A percentile compares a stretch with the other conserved stretches of the same genome.
phyloP scores from a whole-genome alignment of 352 stramenopile genomes.

The Globisporangium echinulatum region DNA sequence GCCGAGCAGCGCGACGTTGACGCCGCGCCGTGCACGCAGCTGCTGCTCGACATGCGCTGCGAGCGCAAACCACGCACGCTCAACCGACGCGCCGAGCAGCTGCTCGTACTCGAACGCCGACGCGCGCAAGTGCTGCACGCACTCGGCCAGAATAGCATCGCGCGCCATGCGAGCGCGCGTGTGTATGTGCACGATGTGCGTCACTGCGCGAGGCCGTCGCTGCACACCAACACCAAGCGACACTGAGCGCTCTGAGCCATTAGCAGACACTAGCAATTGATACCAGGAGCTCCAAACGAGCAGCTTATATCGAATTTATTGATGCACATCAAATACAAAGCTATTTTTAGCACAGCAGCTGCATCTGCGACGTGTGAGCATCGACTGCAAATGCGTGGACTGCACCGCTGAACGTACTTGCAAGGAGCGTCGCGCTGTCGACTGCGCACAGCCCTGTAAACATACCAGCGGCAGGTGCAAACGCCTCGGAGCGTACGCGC shows the following conservation, averaged over 20 bases:
- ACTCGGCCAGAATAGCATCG: slow-evolving; percentile 32
- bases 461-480: slow-evolving; percentile 41
- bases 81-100: slow-evolving; percentile 34
- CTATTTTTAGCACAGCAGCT: no score
- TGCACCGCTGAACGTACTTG: slow-evolving; percentile 47
- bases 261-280: no score
- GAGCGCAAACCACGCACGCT: slow-evolving; percentile 41
- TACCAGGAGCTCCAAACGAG: no score
- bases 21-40: slow-evolving; percentile 27
- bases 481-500: slow-evolving; percentile 31
- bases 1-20: slow-evolving; percentile 35
- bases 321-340: no score
- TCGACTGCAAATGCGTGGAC: slow-evolving; percentile 42
- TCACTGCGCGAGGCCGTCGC: no score
- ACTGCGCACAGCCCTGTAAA: slow-evolving; percentile 55
- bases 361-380: background rate
- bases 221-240: no score
- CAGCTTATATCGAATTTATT: no score
- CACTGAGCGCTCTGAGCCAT: no score
- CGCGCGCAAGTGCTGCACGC: slow-evolving; percentile 33
- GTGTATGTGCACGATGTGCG: slow-evolving; percentile 12
- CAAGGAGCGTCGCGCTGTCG: slow-evolving; percentile 28
- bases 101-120: slow-evolving; percentile 60
- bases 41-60: slow-evolving; percentile 27
- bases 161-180: slow-evolving; percentile 1